phyloP scores from a whole-genome alignment of 768 basidiomycete species.

The Symmetrospora coprosmae region DNA sequence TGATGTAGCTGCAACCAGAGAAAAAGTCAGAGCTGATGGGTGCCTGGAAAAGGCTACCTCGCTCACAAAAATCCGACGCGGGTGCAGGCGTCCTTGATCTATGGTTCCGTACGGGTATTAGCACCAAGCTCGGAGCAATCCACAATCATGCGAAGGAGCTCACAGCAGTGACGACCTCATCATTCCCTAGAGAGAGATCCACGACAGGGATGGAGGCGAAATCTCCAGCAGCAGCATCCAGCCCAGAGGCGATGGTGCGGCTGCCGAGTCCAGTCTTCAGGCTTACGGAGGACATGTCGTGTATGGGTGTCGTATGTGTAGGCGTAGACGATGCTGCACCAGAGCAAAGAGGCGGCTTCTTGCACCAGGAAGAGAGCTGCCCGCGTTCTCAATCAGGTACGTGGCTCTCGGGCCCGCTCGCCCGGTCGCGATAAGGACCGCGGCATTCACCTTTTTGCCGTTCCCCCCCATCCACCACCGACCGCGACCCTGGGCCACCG shows the following conservation, averaged over 20 bases:
- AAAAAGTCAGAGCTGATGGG: neutral
- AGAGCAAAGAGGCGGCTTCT: too few relatives aligned
- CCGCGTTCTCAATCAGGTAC: too few relatives aligned
- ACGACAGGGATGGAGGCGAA: conserved; percentile 7
- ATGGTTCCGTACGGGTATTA: neutral
- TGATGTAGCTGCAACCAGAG: conserved; percentile 28
- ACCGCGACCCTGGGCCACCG: too few relatives aligned
- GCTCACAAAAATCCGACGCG: conserved; percentile 6
- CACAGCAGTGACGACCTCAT: conserved; percentile 1
- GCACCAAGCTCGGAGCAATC: neutral
- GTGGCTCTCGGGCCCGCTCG: too few relatives aligned
- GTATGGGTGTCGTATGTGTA: too few relatives aligned
- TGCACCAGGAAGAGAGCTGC: too few relatives aligned
- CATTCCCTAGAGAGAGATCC: neutral
- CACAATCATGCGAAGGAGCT: neutral
- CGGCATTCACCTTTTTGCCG: too few relatives aligned
- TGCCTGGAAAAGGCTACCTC: too few relatives aligned
- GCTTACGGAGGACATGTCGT: neutral
- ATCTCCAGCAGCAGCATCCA: conserved; percentile 1
- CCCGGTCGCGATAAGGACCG: too few relatives aligned
- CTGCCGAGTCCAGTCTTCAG: neutral
- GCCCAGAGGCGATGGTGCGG: neutral
- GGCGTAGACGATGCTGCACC: too few relatives aligned
- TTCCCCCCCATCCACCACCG: too few relatives aligned
- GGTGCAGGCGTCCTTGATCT: neutral